These are phyloP conservation scores for Hanseniaspora gamundiae DNA, from an alignment of 1,139 yeast species.

Conservation along the genomic window DNA sequence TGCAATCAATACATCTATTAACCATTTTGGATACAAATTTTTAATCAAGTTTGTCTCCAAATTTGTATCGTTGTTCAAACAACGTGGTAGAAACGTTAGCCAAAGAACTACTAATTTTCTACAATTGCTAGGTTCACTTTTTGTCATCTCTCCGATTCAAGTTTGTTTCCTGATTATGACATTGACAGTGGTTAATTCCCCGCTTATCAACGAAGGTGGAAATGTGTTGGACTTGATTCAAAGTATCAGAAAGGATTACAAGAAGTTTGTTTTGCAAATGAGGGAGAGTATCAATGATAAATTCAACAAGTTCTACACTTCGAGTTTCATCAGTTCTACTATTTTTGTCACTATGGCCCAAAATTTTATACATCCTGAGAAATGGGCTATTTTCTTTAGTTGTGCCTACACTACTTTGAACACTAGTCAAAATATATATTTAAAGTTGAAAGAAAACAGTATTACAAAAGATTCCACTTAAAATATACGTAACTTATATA, in stretches of 20 bases:
- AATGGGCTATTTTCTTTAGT: conserved; percentile 80
- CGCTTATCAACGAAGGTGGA: conserved; percentile 4
- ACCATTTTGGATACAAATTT: conserved; percentile 46
- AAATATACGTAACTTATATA: too few species aligned
- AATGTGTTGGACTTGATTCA: conserved; percentile 11
- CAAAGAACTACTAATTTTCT: conserved; percentile 28
- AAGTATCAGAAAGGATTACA: conserved; percentile 33
- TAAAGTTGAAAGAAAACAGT: conserved; percentile 34
- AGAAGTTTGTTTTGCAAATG: conserved; percentile 29
- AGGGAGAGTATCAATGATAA: conserved; percentile 35
- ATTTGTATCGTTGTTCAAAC: background rate
- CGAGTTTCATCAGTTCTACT: conserved; percentile 46
- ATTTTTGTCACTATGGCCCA: conserved; percentile 58
- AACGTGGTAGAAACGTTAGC: conserved; percentile 21
- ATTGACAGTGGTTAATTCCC: conserved; percentile 35
- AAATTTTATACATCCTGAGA: conserved; percentile 52
- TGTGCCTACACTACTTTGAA: conserved; percentile 63
- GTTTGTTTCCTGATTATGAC: conserved; percentile 46
- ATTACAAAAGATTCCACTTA: too few species aligned
- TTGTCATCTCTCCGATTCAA: conserved; percentile 52
- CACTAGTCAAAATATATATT: conserved; percentile 61
- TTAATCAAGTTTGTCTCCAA: conserved; percentile 34
- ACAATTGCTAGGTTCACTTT: conserved; percentile 50
- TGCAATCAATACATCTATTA: conserved; percentile 57
- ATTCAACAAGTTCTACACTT: conserved; percentile 37